Evolutionary conservation across 345 rosid genomes (phyloP).

Genomic region (Hypericum perforatum): DNA sequence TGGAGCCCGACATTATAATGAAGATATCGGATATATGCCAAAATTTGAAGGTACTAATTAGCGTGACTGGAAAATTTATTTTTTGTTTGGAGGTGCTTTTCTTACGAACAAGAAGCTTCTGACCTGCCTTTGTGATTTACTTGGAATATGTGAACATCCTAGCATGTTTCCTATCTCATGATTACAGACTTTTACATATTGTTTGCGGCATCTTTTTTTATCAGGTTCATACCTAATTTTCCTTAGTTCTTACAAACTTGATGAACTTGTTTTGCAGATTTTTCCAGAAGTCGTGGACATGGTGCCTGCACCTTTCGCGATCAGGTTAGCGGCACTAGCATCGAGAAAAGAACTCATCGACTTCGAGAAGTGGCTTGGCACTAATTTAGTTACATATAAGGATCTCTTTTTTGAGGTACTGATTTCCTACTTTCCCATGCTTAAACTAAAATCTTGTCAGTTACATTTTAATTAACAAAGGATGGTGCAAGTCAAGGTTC

Average conservation of each 20-base stretch:
- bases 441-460: neutral
- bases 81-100: neutral
- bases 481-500: neutral
- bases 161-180: too few species aligned
- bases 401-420: conserved; percentile 76
- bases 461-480: neutral
- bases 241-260: neutral
- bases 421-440: neutral
- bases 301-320: conserved; percentile 55
- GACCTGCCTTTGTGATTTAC: too few species aligned
- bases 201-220: neutral
- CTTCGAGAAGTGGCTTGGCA: conserved; percentile 76
- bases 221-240: neutral
- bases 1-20: conserved; percentile 43
- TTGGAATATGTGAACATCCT: too few species aligned
- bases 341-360: conserved; percentile 62
- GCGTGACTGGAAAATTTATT: neutral
- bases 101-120: too few species aligned
- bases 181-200: too few species aligned
- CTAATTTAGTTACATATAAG: conserved; percentile 47
- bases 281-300: conserved; percentile 54
- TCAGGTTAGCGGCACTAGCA: conserved; percentile 80
- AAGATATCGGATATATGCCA: conserved; percentile 65
- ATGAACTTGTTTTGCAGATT: conserved; percentile 39
- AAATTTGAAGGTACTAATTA: conserved; percentile 57